These are phyloP conservation scores for Arthrocladium fulminans DNA, from an alignment of 2,329 filamentous ascomycete species.

Conservation along the genomic window DNA sequence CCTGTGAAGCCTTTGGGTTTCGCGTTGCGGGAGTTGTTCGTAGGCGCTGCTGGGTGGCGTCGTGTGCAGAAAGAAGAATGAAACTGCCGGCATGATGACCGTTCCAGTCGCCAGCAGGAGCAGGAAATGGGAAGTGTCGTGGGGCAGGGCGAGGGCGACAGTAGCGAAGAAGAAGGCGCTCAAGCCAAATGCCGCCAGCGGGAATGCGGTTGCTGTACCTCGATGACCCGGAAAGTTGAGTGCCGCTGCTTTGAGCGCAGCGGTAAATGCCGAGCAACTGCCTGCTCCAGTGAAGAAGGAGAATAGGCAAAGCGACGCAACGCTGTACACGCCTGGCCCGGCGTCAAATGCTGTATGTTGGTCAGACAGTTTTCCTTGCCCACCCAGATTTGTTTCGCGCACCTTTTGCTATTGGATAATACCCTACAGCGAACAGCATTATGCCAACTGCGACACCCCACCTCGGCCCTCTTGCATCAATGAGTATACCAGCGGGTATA, in stretches of 20 bases:
- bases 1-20: constrained; percentile 28
- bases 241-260: constrained; percentile 76
- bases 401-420: constrained; percentile 65
- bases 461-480: constrained; percentile 73
- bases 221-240: constrained; percentile 86
- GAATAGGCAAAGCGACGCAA: constrained; percentile 64
- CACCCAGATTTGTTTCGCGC: constrained; percentile 29
- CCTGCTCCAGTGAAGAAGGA: constrained; percentile 80
- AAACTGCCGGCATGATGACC: constrained; percentile 61
- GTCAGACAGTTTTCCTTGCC: constrained; percentile 25
- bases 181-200: constrained; percentile 82
- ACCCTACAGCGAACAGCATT: constrained; percentile 64
- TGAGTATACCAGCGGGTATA: constrained; percentile 78
- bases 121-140: constrained; percentile 73
- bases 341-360: constrained; percentile 56
- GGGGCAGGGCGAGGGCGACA: constrained; percentile 69
- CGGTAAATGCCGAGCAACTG: constrained; percentile 83
- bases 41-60: constrained; percentile 44
- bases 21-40: constrained; percentile 31
- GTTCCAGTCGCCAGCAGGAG: constrained; percentile 73
- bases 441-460: constrained; percentile 69
- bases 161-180: constrained; percentile 95
- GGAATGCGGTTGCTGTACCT: constrained; percentile 89
- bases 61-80: constrained; percentile 78
- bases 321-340: constrained; percentile 50